Conservation (phyloP, 2,329 filamentous ascomycete genomes). For the Beauveria sp. region DNA sequence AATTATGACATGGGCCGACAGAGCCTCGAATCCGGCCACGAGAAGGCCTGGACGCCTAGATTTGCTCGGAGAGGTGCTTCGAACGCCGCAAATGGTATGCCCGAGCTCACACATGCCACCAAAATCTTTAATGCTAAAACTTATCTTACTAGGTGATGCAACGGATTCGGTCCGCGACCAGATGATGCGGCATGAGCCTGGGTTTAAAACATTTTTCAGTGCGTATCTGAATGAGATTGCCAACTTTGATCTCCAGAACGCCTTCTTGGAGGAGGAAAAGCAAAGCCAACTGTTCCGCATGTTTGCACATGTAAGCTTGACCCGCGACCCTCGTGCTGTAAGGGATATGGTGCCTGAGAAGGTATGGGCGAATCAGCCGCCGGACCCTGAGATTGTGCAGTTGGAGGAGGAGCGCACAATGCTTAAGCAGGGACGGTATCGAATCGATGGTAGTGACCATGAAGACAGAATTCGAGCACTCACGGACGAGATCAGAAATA, state of each 20-base stretch:
- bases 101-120: not conserved
- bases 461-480: too few species aligned
- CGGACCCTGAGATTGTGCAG: too few species aligned
- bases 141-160: conserved; percentile 16
- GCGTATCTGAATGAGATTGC: conserved; percentile 23
- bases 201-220: conserved; percentile 20
- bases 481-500: too few species aligned
- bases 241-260: conserved; percentile 23
- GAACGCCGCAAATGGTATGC: conserved; percentile 19
- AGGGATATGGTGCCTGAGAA: too few species aligned
- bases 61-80: conserved; percentile 16
- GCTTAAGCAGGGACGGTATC: too few species aligned
- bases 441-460: too few species aligned
- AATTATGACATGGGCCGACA: conserved; percentile 20
- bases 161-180: conserved; percentile 21
- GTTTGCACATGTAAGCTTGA: too few species aligned
- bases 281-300: too few species aligned
- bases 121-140: conserved; percentile 2
- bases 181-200: conserved; percentile 23
- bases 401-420: too few species aligned
- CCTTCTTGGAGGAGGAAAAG: too few species aligned
- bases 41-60: conserved; percentile 15
- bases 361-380: too few species aligned
- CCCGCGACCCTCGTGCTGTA: too few species aligned
- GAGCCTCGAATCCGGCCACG: conserved; percentile 17